Conservation (phyloP, 2,329 filamentous ascomycete species). For the Epichloe festucae region DNA sequence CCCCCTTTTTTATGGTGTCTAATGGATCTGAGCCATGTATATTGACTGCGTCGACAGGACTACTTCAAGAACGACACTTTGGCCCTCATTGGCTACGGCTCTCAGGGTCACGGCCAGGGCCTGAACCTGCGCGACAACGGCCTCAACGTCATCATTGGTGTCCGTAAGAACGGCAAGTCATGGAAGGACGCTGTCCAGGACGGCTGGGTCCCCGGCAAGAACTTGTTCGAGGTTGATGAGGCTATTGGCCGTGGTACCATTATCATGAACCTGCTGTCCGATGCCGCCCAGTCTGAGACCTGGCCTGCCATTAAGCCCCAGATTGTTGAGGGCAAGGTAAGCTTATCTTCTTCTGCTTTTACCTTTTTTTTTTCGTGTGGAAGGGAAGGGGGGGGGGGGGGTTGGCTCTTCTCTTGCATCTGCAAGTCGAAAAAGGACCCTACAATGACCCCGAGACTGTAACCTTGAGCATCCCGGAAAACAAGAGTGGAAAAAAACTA, state of each 20-base stretch:
- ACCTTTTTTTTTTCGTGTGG: not conserved
- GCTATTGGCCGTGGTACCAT: conserved; percentile 88
- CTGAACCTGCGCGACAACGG: conserved; percentile 99
- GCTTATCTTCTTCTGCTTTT: conserved; percentile 11
- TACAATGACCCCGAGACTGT: not conserved
- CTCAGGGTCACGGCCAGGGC: conserved; percentile 96
- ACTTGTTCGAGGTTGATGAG: conserved; percentile 96
- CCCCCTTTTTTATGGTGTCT: no score
- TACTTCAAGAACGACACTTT: conserved; percentile 99
- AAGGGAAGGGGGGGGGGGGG: no score
- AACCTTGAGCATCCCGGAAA: not conserved
- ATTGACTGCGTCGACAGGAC: conserved; percentile 41
- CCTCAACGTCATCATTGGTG: conserved; percentile 96
- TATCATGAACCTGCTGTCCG: conserved; percentile 97
- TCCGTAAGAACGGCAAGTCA: conserved; percentile 94
- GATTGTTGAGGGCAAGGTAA: conserved; percentile 94
- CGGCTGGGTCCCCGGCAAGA: conserved; percentile 96
- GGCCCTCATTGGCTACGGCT: conserved; percentile 95
- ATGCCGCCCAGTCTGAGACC: conserved; percentile 96
- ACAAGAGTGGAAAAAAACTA: not conserved
- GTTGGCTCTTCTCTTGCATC: not conserved
- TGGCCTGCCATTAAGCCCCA: conserved; percentile 98
- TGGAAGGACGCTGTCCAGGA: conserved; percentile 97
- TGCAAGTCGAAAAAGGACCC: not conserved
- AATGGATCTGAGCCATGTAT: not conserved